phyloP scores from a whole-genome alignment of 805 yeast species.

The Saccharomycopsis lassenensis region DNA sequence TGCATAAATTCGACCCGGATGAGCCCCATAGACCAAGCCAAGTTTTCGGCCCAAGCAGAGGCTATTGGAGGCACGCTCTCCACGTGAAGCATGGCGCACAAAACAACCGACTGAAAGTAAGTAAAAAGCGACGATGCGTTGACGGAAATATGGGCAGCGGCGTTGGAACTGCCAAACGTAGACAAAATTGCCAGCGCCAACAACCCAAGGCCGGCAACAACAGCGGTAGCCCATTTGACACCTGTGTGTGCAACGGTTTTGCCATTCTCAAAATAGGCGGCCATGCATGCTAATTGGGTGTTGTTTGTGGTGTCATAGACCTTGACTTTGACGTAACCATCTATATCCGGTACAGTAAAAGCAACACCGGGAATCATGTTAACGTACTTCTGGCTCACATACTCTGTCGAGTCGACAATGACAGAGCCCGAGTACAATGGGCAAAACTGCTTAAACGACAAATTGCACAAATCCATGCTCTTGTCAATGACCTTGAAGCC shows the following conservation, averaged over 20 bases:
- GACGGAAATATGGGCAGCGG: constrained; percentile 84
- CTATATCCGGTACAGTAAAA: constrained; percentile 76
- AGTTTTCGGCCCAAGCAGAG: constrained; percentile 80
- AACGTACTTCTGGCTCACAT: constrained; percentile 39
- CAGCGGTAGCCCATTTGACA: constrained; percentile 91
- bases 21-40: constrained; percentile 93
- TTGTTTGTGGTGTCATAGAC: constrained; percentile 29
- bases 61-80: constrained; percentile 88
- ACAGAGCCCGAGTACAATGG: constrained; percentile 77
- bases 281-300: constrained; percentile 57
- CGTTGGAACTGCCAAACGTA: constrained; percentile 75
- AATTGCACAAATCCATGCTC: constrained; percentile 48
- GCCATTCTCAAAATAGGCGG: constrained; percentile 64
- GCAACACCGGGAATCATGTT: constrained; percentile 73
- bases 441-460: constrained; percentile 78
- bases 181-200: constrained; percentile 73
- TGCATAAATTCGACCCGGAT: constrained; percentile 77
- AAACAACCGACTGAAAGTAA: constrained; percentile 82
- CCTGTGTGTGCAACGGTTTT: constrained; percentile 71
- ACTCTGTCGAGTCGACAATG: constrained; percentile 61
- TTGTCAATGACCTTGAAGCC: constrained; percentile 62
- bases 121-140: constrained; percentile 74
- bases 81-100: constrained; percentile 76
- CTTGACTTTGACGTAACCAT: constrained; percentile 57
- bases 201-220: constrained; percentile 79